These are phyloP conservation scores for Detonula confervacea DNA, from an alignment of 352 stramenopile species.

Conservation along the genomic window DNA sequence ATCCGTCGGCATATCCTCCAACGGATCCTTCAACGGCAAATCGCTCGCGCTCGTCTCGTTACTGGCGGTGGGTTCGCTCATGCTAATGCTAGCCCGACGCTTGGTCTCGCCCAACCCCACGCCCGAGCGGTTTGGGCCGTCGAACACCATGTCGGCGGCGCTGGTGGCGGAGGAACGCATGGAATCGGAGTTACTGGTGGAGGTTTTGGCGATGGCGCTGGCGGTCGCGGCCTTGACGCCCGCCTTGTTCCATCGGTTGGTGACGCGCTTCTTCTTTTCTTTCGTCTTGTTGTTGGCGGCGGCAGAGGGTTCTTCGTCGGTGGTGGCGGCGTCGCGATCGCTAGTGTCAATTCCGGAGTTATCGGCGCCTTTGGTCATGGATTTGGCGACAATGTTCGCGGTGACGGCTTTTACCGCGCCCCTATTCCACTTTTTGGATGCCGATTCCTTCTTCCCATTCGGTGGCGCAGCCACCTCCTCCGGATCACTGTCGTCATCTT, in stretches of 20 bases:
- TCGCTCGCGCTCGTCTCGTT: not conserved
- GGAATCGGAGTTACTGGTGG: not conserved
- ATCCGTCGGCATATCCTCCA: not conserved
- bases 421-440: not conserved
- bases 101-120: too few relatives aligned
- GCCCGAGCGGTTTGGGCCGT: not conserved
- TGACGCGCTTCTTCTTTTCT: not conserved
- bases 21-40: not conserved
- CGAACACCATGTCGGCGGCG: not conserved
- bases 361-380: too few relatives aligned
- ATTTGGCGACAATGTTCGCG: not conserved
- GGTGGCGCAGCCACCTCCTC: too few relatives aligned
- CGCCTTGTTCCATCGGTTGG: not conserved
- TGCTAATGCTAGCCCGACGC: not conserved
- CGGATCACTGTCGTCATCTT: not conserved
- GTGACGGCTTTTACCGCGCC: not conserved
- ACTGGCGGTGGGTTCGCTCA: too few relatives aligned
- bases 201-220: not conserved
- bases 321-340: not conserved
- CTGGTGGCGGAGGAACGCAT: not conserved
- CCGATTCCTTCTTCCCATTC: too few relatives aligned
- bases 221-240: not conserved
- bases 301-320: not conserved
- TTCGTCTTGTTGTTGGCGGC: too few relatives aligned
- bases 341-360: not conserved